Base-by-base conservation (phyloP, 306 rosid genomes). In the Malus asiatica region DNA sequence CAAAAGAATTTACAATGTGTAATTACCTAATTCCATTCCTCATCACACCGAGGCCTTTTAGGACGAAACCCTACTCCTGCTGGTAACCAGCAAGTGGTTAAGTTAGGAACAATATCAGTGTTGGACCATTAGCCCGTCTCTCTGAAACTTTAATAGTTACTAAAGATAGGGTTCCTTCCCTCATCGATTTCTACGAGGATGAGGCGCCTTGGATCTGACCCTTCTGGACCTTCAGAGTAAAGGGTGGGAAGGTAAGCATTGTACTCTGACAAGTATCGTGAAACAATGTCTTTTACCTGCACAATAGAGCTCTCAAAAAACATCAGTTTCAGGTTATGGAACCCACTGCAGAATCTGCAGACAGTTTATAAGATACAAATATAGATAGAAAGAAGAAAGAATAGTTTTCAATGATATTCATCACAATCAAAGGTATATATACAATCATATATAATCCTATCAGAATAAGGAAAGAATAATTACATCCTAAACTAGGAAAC, bases 221-320 rank as follows among this genome's bases (percentile, higher is more conserved):
- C 97, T 14, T 55, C 84, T 52, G 97, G 97, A 57, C 99, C 99
- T 72, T 92, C 87, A 0, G 92, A 76, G 83, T 95, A 95, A 42
- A 95, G 93, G 4, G 96, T 90, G 19, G 99, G 97, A 80, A 95
- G 99, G 85, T 95, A 95, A 45, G 97, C 96, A 12, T 84, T 77
- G 84, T 95, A 95, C 3, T 97, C 97, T 7, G 99, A 97, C 87
- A 95, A 84, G 85, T 95, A 92, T 22, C 97, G 89, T 6, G 97
- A 95, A 79, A 95, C 97, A 79, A 95, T 92, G 83, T 95, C 97
- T 62, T 87, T 82, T 62, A 92, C 97, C 98, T 94, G 79, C 55
- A 76, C 67, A 76, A 11, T 33, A 72, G 15, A 58, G 69, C 75
- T 74, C 76, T 83, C 48, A 73, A 18, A 15, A 81, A 18, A 44